Conservation (phyloP, 139 green algal genomes). For the Volvox reticuliferus region DNA sequence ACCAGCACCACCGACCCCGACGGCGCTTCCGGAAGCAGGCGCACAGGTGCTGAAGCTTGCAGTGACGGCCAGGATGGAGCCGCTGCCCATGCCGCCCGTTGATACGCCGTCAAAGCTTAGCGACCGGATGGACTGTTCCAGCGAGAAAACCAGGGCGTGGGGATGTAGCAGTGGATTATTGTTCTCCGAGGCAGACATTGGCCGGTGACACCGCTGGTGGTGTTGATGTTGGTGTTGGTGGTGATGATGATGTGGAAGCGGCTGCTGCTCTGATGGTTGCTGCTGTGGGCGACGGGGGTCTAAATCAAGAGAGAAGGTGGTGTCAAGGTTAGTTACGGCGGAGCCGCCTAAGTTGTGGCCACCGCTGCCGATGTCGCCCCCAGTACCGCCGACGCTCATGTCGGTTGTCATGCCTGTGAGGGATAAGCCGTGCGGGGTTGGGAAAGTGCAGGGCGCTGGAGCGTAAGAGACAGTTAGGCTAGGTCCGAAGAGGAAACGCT, state of each 20-base stretch:
- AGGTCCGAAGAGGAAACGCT: no score
- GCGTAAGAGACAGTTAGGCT: no score
- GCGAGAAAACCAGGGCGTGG: neutral
- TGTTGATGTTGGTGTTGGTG: neutral
- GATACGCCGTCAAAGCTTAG: slow-evolving; percentile 2
- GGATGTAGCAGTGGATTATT: neutral
- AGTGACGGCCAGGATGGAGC: neutral
- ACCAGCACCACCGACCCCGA: neutral
- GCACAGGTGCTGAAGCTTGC: neutral
- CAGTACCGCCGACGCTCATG: neutral
- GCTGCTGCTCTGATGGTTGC: neutral
- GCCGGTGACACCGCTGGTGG: neutral
- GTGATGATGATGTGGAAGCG: neutral
- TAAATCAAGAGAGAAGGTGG: slow-evolving; percentile 4
- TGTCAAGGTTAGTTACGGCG: neutral
- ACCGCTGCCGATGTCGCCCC: no score
- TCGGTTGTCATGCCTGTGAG: neutral
- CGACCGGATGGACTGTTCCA: neutral
- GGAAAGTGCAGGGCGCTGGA: no score
- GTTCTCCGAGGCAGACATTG: neutral
- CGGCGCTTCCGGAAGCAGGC: neutral
- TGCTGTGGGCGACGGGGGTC: neutral
- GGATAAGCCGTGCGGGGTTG: no score
- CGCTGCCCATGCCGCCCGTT: neutral
- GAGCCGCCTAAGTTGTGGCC: no score